Percentiles rank a stretch among this genome's conserved stretches.
phyloP scores from a whole-genome alignment of 1,284 basidiomycete species.

The Phellopilus nigrolimitatus region DNA sequence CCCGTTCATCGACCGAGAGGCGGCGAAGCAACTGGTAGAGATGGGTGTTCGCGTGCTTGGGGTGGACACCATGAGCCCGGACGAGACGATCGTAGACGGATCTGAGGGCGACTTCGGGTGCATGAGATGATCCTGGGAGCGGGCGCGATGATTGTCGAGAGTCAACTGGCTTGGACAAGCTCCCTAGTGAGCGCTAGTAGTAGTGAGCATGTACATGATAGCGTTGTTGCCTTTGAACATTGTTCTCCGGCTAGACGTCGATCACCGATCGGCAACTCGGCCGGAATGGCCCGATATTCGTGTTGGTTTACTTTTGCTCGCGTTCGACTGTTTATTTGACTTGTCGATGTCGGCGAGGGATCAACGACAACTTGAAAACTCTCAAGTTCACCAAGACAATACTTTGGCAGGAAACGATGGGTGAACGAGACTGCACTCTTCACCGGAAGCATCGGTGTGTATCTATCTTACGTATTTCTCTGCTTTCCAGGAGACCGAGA shows the following conservation, averaged over 20 bases:
- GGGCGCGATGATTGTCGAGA: constrained; percentile 63
- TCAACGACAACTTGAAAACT: too few species aligned
- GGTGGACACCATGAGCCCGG: constrained; percentile 59
- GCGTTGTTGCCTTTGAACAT: constrained; percentile 54
- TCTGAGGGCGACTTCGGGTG: constrained; percentile 40
- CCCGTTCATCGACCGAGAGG: constrained; percentile 52
- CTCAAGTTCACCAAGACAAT: too few species aligned
- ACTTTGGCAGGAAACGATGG: neutral
- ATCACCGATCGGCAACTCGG: constrained; percentile 61
- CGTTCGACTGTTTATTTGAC: too few species aligned
- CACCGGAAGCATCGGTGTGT: constrained; percentile 74
- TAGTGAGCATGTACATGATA: constrained; percentile 41
- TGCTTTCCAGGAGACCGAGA: too few species aligned
- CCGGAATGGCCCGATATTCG: too few species aligned
- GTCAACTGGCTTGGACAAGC: too few species aligned
- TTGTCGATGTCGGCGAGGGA: too few species aligned
- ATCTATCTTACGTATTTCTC: constrained; percentile 37
- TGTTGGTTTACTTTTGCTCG: neutral
- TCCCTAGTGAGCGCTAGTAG: too few species aligned
- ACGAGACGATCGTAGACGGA: constrained; percentile 46
- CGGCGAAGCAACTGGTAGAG: constrained; percentile 43
- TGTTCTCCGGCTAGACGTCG: constrained; percentile 53
- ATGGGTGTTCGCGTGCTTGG: constrained; percentile 53
- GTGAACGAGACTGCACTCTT: constrained; percentile 65
- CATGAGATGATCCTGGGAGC: constrained; percentile 54